Evolutionary conservation across 305 asterid genomes (phyloP), one percentile per base, ranked within the genome.

Genomic region (Fraxinus dipetala): DNA sequence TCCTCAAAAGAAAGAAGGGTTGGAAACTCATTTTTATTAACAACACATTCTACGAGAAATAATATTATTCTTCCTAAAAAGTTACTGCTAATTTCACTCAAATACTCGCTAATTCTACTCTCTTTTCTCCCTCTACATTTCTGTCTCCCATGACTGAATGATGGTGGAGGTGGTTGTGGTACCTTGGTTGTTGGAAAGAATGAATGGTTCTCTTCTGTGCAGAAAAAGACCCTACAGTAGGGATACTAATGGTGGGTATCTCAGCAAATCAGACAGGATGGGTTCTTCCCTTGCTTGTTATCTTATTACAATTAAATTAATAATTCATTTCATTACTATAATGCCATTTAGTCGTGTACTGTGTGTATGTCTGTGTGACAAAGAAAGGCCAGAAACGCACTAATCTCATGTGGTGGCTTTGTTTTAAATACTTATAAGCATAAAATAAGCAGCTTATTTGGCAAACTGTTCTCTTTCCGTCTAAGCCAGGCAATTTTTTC

Each of bases 141-240:
- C 24, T 70, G 40, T 80, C 30, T 35, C 75, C 67, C 75, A 76
- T 79, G 82, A 32, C 35, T 48, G 28, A 2, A 51, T 40, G 31
- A 79, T 40, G 69, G 82, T 59, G 79, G 24, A 16, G 72, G 78
- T 80, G 80, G 38, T 31, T 65, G 20, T 30, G 35, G 54, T 75
- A 14, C 54, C 63, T 30, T 59, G 81, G 96, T 89, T 83, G 95
- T 79, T 91, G 93, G 54, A 81, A 79, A 26, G 90, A 90, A 85
- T 92, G 89, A 92, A 93, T 93, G 91, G 92, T 83, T 78, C 77
- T 81, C 84, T 87, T 79, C 88, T 91, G 87, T 83, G 88, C 79
- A 83, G 92, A 85, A 85, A 86, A 81, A 30, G 91, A 91, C 91
- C 76, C 79, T 76, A 80, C 87, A 83, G 43, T 83, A 36, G 79